A percentile compares a stretch with the other conserved stretches of the same genome.
phyloP scores from a whole-genome alignment of 2,329 filamentous ascomycete genomes.

The Paecilomyces formosus region DNA sequence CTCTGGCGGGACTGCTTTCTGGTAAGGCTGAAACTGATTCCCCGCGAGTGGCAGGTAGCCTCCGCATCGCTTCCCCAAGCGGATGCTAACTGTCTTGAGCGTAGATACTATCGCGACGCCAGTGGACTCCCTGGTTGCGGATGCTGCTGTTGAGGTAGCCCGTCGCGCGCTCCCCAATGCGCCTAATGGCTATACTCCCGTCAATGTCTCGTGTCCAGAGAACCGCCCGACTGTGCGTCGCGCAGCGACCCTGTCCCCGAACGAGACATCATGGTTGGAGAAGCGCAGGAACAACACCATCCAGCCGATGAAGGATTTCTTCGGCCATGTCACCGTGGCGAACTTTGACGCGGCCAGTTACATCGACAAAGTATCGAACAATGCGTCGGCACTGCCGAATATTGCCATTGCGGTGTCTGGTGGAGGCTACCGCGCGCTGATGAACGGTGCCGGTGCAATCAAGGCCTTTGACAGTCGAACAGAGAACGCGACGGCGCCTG shows the following conservation, averaged over 20 bases:
- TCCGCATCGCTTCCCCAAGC: not conserved
- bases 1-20: not conserved
- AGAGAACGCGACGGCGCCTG: slow-evolving; percentile 49
- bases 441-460: slow-evolving; percentile 73
- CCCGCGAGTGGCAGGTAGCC: not conserved
- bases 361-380: slow-evolving; percentile 51
- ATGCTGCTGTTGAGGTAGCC: slow-evolving; percentile 1
- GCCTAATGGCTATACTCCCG: slow-evolving; percentile 65
- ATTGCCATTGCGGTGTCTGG: slow-evolving; percentile 74
- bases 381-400: slow-evolving; percentile 53
- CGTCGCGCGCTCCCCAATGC: slow-evolving; percentile 46
- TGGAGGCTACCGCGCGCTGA: slow-evolving; percentile 78
- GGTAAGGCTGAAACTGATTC: not conserved
- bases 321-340: slow-evolving; percentile 62
- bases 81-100: not conserved
- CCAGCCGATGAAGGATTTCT: slow-evolving; percentile 64
- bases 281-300: slow-evolving; percentile 66
- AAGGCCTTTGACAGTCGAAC: slow-evolving; percentile 74
- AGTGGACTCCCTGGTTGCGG: not conserved
- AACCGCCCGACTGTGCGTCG: slow-evolving; percentile 61
- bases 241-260: slow-evolving; percentile 54
- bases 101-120: not conserved
- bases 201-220: slow-evolving; percentile 59
- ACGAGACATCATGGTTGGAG: slow-evolving; percentile 68
- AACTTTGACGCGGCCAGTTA: slow-evolving; percentile 67